These are phyloP conservation scores for Domatiomyces catenatus DNA, from an alignment of 2,329 filamentous ascomycete genomes.

Conservation along the genomic window DNA sequence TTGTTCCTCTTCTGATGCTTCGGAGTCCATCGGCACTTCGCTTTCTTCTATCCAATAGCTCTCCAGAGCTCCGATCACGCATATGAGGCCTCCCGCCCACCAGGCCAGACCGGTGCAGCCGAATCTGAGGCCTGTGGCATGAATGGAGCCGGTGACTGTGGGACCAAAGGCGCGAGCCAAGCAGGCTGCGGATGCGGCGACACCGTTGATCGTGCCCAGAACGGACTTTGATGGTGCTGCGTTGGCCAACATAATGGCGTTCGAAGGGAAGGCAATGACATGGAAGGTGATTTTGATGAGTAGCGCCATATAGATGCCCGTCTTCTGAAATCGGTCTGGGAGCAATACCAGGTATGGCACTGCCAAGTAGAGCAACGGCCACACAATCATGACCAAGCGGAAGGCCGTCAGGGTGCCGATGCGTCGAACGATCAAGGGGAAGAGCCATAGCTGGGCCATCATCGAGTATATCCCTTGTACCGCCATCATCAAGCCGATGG, in stretches of 20 bases:
- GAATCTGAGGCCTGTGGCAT: conserved; percentile 60
- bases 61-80: conserved; percentile 57
- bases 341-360: conserved; percentile 82
- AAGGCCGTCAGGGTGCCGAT: conserved; percentile 72
- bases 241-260: conserved; percentile 78
- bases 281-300: conserved; percentile 89
- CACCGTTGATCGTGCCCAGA: conserved; percentile 82
- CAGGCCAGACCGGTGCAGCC: conserved; percentile 82
- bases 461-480: conserved; percentile 83
- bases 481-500: conserved; percentile 75
- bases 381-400: conserved; percentile 62
- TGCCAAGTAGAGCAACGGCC: conserved; percentile 73
- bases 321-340: conserved; percentile 53
- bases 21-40: conserved; percentile 31
- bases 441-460: conserved; percentile 67
- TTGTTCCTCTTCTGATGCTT: conserved; percentile 26
- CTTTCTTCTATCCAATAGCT: conserved; percentile 62
- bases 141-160: conserved; percentile 70
- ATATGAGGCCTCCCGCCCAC: conserved; percentile 76
- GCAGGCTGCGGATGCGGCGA: conserved; percentile 80
- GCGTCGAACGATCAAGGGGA: conserved; percentile 58
- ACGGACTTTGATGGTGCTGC: conserved; percentile 70
- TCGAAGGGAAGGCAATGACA: conserved; percentile 79
- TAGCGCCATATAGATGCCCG: conserved; percentile 61
- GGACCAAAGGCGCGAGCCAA: conserved; percentile 78